phyloP scores from a whole-genome alignment of 371 early-diverging fungal species.

The Rhizomucor pusillus region DNA sequence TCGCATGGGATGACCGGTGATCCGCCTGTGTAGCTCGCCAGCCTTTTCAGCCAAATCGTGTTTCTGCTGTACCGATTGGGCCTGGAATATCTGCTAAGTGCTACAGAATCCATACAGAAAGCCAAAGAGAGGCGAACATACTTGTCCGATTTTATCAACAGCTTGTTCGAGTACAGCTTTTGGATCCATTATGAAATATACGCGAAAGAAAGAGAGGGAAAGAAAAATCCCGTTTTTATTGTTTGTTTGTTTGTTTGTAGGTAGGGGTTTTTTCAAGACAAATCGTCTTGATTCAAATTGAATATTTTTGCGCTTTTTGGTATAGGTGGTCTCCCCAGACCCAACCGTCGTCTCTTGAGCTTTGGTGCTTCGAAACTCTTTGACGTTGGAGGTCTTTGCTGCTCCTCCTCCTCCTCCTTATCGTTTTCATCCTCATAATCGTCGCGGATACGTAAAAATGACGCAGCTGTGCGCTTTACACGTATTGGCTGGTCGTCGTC shows the following conservation, averaged over 20 bases:
- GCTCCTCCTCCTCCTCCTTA: neutral
- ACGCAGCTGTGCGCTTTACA: neutral
- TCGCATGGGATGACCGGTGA: constrained; percentile 28
- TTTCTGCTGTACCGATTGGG: constrained; percentile 14
- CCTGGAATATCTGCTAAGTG: constrained; percentile 4
- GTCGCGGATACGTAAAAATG: neutral
- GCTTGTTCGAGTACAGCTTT: constrained; percentile 12
- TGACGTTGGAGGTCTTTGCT: neutral
- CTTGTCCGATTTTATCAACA: constrained; percentile 10
- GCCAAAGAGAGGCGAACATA: neutral
- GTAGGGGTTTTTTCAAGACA: too few relatives aligned
- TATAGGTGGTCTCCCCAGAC: neutral
- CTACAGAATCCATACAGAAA: neutral
- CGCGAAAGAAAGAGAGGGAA: too few relatives aligned
- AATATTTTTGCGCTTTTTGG: neutral
- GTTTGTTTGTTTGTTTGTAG: too few relatives aligned
- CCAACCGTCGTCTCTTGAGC: neutral
- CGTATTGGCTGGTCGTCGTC: neutral
- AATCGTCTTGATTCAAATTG: neutral
- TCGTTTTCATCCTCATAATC: neutral
- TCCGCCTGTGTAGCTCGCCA: constrained; percentile 18
- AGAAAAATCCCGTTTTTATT: too few relatives aligned
- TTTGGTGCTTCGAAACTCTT: neutral
- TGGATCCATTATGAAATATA: neutral
- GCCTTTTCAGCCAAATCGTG: constrained; percentile 20